These are phyloP conservation scores for Annulohypoxylon bovei DNA, from an alignment of 495 filamentous ascomycete genomes.

Conservation along the genomic window DNA sequence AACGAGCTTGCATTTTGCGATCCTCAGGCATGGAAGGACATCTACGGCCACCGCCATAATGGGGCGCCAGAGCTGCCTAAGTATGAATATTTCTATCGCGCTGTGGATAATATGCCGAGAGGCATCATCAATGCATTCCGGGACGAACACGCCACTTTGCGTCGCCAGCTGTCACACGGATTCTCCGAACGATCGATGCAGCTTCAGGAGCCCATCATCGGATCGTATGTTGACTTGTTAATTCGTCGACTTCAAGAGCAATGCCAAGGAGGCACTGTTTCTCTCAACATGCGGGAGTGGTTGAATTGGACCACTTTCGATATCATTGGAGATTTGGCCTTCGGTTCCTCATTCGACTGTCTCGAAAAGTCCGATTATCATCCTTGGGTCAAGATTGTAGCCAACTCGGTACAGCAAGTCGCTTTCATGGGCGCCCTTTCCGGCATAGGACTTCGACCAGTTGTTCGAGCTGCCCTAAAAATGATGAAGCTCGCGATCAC, in stretches of 20 bases:
- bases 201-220: constrained; percentile 50
- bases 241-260: constrained; percentile 50
- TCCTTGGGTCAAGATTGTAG: constrained; percentile 57
- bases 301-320: constrained; percentile 64
- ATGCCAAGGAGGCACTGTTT: constrained; percentile 17
- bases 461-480: background rate
- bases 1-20: constrained; percentile 56
- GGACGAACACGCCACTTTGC: constrained; percentile 47
- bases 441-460: constrained; percentile 34
- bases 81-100: constrained; percentile 38
- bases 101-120: constrained; percentile 34
- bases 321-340: constrained; percentile 62
- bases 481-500: constrained; percentile 23
- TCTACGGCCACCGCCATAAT: constrained; percentile 49
- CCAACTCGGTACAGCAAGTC: constrained; percentile 43
- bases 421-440: constrained; percentile 36
- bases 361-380: constrained; percentile 54
- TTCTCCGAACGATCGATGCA: constrained; percentile 55
- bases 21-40: constrained; percentile 60
- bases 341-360: constrained; percentile 62
- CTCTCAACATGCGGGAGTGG: constrained; percentile 56
- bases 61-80: constrained; percentile 44
- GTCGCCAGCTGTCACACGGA: constrained; percentile 53
- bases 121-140: constrained; percentile 36
- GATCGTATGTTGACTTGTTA: constrained; percentile 49